Percentiles rank a stretch among this genome's conserved stretches.
Evolutionary conservation across 768 basidiomycete species (phyloP).

Genomic region (Daedaleopsis sinensis): DNA sequence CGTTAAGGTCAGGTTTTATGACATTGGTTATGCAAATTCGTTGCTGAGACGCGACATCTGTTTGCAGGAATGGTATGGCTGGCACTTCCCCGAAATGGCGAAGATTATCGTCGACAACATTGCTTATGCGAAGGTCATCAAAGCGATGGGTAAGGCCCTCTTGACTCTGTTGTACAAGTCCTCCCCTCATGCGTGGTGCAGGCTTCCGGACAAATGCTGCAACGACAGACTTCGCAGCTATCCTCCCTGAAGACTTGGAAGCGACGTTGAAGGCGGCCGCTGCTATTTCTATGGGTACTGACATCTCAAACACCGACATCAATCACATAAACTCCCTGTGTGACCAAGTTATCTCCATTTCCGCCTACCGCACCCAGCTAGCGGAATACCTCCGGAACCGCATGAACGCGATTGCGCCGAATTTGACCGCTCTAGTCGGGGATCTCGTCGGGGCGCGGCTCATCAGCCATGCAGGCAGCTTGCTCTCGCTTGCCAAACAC

Average conservation of each 20-base stretch:
- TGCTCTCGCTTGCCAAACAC: constrained; percentile 73
- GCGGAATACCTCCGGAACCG: constrained; percentile 97
- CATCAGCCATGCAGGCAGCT: constrained; percentile 74
- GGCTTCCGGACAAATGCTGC: constrained; percentile 95
- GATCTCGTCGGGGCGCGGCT: constrained; percentile 77
- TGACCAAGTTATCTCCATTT: constrained; percentile 97
- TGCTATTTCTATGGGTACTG: constrained; percentile 99
- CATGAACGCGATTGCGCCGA: constrained; percentile 98
- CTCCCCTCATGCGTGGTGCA: constrained; percentile 29
- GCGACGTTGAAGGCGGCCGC: constrained; percentile 93
- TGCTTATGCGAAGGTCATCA: constrained; percentile 94
- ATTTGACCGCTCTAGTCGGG: constrained; percentile 84
- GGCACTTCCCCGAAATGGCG: constrained; percentile 99
- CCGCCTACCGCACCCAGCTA: constrained; percentile 91
- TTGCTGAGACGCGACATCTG: background rate
- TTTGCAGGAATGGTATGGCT: constrained; percentile 98
- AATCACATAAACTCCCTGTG: constrained; percentile 96
- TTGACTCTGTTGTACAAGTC: background rate
- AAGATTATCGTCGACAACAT: constrained; percentile 98
- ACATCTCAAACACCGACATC: constrained; percentile 96
- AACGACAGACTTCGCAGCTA: constrained; percentile 80
- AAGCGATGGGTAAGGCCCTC: constrained; percentile 72
- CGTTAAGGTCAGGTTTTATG: constrained; percentile 70
- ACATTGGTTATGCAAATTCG: background rate
- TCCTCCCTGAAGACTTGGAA: constrained; percentile 98